Evolutionary conservation across 257 asterid species (phyloP), one percentile per base, ranked within the genome.

Genomic region (Misopates orontium): DNA sequence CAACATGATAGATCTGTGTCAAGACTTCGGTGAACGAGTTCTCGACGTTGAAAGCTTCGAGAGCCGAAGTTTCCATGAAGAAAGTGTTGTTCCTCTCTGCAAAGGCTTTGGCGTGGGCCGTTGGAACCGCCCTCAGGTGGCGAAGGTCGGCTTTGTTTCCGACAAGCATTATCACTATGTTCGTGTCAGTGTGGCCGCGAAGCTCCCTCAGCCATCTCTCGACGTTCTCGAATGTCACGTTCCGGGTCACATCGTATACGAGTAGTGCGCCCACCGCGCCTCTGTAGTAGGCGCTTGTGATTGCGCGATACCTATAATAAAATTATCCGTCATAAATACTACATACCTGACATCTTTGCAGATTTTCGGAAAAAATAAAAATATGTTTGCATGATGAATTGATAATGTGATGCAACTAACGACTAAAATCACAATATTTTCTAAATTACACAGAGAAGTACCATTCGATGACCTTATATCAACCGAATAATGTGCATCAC

Each of bases 221-320:
- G 10, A 76, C 78, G 22, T 80, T 80, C 16, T 80, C 75, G 25
- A 80, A 80, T 4, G 84, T 80, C 53, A 80, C 75, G 17, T 76
- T 61, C 8, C 82, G 82, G 2, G 84, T 79, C n/a, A 75, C 79
- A 13, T 79, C 84, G n/a, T 75, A 78, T 7, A 78, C 83, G 9
- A 76, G 78, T 44, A 79, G 51, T 13, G 84, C 84, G 3, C 84
- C 85, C 0, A 76, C 82, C 1, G 82, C 85, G 40, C 85, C 82
- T 76, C 85, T 69, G 73, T 80, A 80, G 41, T 76, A 80, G 48
- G 85, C 85, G 17, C 82, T 76, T 14, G 85, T 80, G 61, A 80
- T 80, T 8, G 85, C 85, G 6, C 85, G 82, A 59, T 80, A 80
- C 79, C 85, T 80, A n/a, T n/a, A n/a, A n/a, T n/a, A n/a, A n/a